Conservation (phyloP, 306 rosid species). For the Hylodesmum podocarpum region DNA sequence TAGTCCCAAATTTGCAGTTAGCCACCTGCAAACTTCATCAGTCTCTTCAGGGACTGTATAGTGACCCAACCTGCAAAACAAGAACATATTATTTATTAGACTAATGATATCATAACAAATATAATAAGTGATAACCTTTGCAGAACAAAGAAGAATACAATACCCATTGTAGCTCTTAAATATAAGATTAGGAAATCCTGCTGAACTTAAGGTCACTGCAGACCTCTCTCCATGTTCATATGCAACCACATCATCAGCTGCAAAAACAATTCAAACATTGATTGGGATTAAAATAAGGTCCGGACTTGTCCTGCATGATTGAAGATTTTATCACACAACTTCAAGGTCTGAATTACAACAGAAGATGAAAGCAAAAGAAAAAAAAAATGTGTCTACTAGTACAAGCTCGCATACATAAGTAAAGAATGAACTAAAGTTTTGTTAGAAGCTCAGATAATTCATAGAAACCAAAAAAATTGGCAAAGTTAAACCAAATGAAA, state of each 20-base stretch:
- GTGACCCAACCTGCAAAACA: constrained; percentile 81
- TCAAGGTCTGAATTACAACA: constrained; percentile 4
- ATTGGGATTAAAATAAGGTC: not conserved
- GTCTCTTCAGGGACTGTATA: constrained; percentile 91
- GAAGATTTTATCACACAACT: not conserved
- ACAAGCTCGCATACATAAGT: not conserved
- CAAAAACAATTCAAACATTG: constrained; percentile 10
- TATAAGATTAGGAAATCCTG: constrained; percentile 81
- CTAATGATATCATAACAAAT: constrained; percentile 3
- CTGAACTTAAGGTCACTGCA: constrained; percentile 64
- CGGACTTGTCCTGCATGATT: not conserved
- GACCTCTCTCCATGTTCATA: constrained; percentile 75
- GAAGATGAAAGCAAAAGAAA: not conserved
- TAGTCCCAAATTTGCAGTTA: constrained; percentile 67
- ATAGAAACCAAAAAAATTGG: not conserved
- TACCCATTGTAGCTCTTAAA: constrained; percentile 85
- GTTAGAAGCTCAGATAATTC: not conserved
- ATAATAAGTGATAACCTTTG: not conserved
- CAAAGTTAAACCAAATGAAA: not conserved
- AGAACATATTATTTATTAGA: constrained; percentile 12
- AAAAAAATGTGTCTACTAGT: not conserved
- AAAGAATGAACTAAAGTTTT: not conserved
- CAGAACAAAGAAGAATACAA: constrained; percentile 43
- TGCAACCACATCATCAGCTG: constrained; percentile 89
- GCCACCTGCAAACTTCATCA: constrained; percentile 83